Evolutionary conservation across 768 basidiomycete species (phyloP).

Genomic region (Arthromyces matolae): DNA sequence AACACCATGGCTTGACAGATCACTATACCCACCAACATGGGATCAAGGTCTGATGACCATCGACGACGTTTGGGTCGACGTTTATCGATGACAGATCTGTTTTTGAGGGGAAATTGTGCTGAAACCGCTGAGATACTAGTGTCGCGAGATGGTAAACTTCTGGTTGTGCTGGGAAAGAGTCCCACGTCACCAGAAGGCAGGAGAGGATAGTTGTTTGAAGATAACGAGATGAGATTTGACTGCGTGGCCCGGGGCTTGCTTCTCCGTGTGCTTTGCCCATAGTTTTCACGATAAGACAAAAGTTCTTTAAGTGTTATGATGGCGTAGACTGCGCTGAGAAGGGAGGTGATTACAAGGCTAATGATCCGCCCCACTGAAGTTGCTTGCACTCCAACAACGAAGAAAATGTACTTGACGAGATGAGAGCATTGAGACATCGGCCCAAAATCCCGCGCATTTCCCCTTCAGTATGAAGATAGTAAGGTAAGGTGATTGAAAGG

Average conservation of each 20-base stretch:
- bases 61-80: slow-evolving; percentile 28
- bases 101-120: neutral
- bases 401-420: slow-evolving; percentile 31
- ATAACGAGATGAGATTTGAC: neutral
- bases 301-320: slow-evolving; percentile 33
- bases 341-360: slow-evolving; percentile 27
- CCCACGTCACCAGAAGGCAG: neutral
- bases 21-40: slow-evolving; percentile 38
- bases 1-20: slow-evolving; percentile 35
- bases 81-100: slow-evolving; percentile 7
- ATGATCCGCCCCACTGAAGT: slow-evolving; percentile 28
- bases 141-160: no score
- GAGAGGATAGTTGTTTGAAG: neutral
- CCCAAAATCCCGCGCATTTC: slow-evolving; percentile 26
- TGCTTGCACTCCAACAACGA: slow-evolving; percentile 29
- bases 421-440: slow-evolving; percentile 24
- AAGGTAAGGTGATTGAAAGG: neutral
- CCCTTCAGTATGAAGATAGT: slow-evolving; percentile 19
- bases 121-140: neutral
- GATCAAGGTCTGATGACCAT: slow-evolving; percentile 34
- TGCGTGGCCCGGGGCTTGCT: slow-evolving; percentile 3
- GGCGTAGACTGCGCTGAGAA: slow-evolving; percentile 29
- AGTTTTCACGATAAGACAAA: slow-evolving; percentile 24
- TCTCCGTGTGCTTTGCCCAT: neutral
- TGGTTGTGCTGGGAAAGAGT: neutral